Conservation (phyloP, 306 rosid genomes). For the Cicer pinnatifidum region DNA sequence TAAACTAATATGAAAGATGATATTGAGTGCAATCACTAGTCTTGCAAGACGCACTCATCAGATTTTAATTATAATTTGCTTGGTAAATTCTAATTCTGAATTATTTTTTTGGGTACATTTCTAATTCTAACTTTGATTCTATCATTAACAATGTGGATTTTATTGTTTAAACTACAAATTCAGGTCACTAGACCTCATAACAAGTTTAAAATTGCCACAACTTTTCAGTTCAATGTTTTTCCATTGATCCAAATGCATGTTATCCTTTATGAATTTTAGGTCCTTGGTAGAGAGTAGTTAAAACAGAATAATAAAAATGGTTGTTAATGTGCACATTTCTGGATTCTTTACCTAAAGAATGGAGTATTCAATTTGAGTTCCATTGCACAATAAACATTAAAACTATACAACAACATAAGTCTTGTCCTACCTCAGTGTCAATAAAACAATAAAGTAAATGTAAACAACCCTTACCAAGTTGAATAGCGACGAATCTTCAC, state of each 20-base stretch:
- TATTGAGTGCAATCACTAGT: constrained; percentile 2
- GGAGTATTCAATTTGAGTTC: not conserved
- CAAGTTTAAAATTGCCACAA: not conserved
- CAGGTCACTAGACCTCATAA: not conserved
- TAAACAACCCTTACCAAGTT: constrained; percentile 57
- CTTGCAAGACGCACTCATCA: not conserved
- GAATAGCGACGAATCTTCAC: constrained; percentile 70
- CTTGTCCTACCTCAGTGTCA: not conserved
- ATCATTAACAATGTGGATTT: not conserved
- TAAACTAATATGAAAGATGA: not conserved
- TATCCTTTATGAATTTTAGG: not conserved
- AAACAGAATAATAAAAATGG: constrained; percentile 14
- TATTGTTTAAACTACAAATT: not conserved
- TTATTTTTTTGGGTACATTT: not conserved
- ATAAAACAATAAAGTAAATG: not conserved
- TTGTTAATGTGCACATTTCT: not conserved
- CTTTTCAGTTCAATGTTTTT: constrained; percentile 14
- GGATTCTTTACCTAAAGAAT: not conserved
- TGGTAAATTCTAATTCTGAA: not conserved
- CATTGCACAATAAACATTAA: not conserved
- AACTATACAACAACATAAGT: not conserved
- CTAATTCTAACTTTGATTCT: not conserved
- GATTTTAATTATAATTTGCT: not conserved
- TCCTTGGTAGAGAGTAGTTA: not conserved
- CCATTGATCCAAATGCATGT: not conserved